Evolutionary conservation across 179 eudicot genomes (phyloP), one percentile per base, ranked within the genome.

Genomic region (Silene coronaria): DNA sequence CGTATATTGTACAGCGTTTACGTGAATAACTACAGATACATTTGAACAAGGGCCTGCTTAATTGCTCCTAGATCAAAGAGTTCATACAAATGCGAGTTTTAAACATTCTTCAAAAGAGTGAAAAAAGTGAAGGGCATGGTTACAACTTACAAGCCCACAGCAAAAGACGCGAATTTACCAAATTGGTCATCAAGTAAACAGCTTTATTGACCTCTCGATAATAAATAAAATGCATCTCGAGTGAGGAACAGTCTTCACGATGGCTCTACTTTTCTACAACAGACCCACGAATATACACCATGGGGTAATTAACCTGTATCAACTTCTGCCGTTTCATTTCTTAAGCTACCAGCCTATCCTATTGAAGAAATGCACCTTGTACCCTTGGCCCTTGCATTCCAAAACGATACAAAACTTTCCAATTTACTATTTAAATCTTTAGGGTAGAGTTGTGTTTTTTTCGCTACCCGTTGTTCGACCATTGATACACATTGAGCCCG

Each of bases 371-470:
- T 13, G 36, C 26, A 26, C 23, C 72, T 53, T 67, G 19, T 22
- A 63, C 26, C 77, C 70, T 67, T 21, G 2, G 46, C 26, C 77
- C 70, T 67, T 21, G 2, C 71, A 67, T 61, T 3, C 28, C 10
- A 60, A 11, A 60, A 22, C 38, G 61, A n/a, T 21, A 46, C 70
- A 77, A 60, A 70, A 70, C 36, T 61, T 61, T 45, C 63, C 51
- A 17, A 57, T 17, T 13, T 17, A 60, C 64, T 27, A 58, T 27
- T 8, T 16, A 45, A 27, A n/a, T 21, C 13, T 70, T 23, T 23
- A 3, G 60, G 73, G 3, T n/a, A 19, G 21, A 71, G 14, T 32
- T 16, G 68, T 46, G 51, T 26, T 51, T 32, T 76, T 46, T 22
- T 70, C 74, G 42, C 61, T 6, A 5, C 42, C 57, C n/a, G 60